phyloP scores from a whole-genome alignment of 1,284 basidiomycete species.

The Cryptococcus deneoformans region DNA sequence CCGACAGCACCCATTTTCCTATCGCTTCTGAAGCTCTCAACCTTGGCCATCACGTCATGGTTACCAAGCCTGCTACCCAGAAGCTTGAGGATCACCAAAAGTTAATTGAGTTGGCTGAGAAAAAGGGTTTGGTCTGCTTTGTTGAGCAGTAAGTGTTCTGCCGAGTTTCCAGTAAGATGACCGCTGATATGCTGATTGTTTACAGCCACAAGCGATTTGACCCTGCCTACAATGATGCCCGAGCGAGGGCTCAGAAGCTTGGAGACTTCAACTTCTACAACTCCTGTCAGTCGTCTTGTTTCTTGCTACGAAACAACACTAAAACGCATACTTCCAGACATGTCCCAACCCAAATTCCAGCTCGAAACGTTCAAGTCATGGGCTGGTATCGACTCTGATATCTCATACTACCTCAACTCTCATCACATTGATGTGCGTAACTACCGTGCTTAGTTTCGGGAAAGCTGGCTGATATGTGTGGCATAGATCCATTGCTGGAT shows the following conservation, averaged over 20 bases:
- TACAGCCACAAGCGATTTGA: slow-evolving; percentile 67
- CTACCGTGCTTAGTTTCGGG: background rate
- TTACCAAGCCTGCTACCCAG: slow-evolving; percentile 91
- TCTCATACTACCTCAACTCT: slow-evolving; percentile 85
- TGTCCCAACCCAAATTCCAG: slow-evolving; percentile 94
- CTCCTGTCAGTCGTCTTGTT: slow-evolving; percentile 23
- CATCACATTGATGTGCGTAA: slow-evolving; percentile 66
- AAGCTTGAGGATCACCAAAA: slow-evolving; percentile 75
- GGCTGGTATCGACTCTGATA: slow-evolving; percentile 91
- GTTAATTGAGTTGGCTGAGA: slow-evolving; percentile 67
- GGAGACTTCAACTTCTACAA: slow-evolving; percentile 84
- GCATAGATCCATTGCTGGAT: slow-evolving; percentile 79
- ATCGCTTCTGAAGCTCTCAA: slow-evolving; percentile 84
- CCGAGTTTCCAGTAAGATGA: background rate
- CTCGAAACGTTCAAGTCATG: slow-evolving; percentile 90
- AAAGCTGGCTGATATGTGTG: slow-evolving; percentile 2
- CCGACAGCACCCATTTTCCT: slow-evolving; percentile 68
- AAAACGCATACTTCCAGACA: slow-evolving; percentile 48
- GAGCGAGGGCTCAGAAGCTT: slow-evolving; percentile 65
- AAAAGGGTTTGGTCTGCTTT: slow-evolving; percentile 80
- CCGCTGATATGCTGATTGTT: slow-evolving; percentile 41
- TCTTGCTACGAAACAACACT: background rate
- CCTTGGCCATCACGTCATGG: slow-evolving; percentile 76
- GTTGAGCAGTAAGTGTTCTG: slow-evolving; percentile 65
- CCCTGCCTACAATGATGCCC: slow-evolving; percentile 87